Conservation (phyloP, 2,329 filamentous ascomycete genomes). For the Nemania abortiva region DNA sequence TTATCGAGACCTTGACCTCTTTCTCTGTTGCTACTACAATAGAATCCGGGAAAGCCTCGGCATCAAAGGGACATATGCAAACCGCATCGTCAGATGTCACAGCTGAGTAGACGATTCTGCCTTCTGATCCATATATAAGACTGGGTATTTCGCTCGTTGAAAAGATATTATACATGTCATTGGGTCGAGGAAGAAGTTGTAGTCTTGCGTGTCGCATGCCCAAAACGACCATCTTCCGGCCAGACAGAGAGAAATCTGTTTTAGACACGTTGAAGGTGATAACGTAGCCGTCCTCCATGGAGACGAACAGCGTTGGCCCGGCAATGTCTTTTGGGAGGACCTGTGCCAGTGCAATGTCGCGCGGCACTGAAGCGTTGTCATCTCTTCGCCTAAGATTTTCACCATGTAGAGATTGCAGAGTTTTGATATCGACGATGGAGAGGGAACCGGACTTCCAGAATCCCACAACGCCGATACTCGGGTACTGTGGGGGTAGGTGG, state of each 20-base stretch:
- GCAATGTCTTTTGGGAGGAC: constrained; percentile 71
- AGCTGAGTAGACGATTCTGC: constrained; percentile 90
- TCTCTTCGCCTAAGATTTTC: constrained; percentile 70
- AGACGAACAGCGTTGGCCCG: constrained; percentile 83
- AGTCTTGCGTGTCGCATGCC: constrained; percentile 88
- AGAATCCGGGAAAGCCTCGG: constrained; percentile 81
- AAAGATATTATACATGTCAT: constrained; percentile 83
- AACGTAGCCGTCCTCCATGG: constrained; percentile 92
- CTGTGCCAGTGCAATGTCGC: constrained; percentile 83
- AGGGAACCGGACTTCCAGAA: constrained; percentile 89
- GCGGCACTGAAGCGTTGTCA: constrained; percentile 82
- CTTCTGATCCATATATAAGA: constrained; percentile 90
- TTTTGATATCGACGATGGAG: constrained; percentile 76
- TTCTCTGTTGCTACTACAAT: constrained; percentile 83
- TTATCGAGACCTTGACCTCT: constrained; percentile 81
- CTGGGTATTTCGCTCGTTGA: constrained; percentile 95
- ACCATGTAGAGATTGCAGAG: constrained; percentile 73
- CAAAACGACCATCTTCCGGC: constrained; percentile 83
- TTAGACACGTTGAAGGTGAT: constrained; percentile 82
- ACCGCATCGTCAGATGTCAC: constrained; percentile 90
- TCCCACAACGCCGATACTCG: constrained; percentile 80
- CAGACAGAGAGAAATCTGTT: constrained; percentile 71
- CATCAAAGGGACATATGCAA: constrained; percentile 84
- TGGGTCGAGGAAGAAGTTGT: constrained; percentile 77
- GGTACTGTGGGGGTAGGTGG: constrained; percentile 74